A percentile compares a stretch with the other conserved stretches of the same genome.
Conservation (phyloP, 1,284 basidiomycete species). For the Apiotrichum siamense region DNA sequence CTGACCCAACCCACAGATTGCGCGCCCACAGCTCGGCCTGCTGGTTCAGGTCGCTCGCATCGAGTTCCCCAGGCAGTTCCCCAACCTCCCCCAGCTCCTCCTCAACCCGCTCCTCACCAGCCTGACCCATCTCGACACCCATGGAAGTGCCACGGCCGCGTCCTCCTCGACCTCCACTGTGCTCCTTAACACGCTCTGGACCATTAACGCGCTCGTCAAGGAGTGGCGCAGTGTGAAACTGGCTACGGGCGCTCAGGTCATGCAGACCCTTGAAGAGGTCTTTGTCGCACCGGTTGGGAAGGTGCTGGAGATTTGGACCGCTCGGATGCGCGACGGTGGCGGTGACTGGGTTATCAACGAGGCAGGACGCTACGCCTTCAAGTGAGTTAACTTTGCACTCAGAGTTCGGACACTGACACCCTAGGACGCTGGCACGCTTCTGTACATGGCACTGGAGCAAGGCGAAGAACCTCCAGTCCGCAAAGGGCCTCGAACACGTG, state of each 20-base stretch:
- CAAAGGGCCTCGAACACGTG: conserved; percentile 29
- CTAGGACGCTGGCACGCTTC: conserved; percentile 41
- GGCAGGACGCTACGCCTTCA: conserved; percentile 46
- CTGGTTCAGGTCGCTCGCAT: conserved; percentile 44
- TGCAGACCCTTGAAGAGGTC: conserved; percentile 36
- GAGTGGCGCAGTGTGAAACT: conserved; percentile 47
- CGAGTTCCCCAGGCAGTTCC: conserved; percentile 40
- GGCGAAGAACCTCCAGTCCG: conserved; percentile 36
- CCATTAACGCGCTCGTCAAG: conserved; percentile 47
- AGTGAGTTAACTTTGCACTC: conserved; percentile 25
- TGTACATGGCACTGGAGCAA: conserved; percentile 43
- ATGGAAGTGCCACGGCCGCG: too few relatives aligned
- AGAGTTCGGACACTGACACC: neutral
- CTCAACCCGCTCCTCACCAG: conserved; percentile 37
- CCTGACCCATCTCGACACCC: conserved; percentile 25
- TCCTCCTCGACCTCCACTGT: conserved; percentile 22
- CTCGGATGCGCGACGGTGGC: conserved; percentile 25
- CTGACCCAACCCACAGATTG: conserved; percentile 30
- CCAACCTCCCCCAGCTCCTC: conserved; percentile 36
- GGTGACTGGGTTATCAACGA: conserved; percentile 40
- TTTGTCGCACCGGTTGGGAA: conserved; percentile 33
- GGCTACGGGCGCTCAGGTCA: conserved; percentile 37
- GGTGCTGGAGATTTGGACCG: conserved; percentile 36
- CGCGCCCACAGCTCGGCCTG: conserved; percentile 41
- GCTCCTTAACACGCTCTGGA: conserved; percentile 46